Base-by-base conservation (phyloP, 805 yeast species). In the Candida pseudofarinosa region DNA sequence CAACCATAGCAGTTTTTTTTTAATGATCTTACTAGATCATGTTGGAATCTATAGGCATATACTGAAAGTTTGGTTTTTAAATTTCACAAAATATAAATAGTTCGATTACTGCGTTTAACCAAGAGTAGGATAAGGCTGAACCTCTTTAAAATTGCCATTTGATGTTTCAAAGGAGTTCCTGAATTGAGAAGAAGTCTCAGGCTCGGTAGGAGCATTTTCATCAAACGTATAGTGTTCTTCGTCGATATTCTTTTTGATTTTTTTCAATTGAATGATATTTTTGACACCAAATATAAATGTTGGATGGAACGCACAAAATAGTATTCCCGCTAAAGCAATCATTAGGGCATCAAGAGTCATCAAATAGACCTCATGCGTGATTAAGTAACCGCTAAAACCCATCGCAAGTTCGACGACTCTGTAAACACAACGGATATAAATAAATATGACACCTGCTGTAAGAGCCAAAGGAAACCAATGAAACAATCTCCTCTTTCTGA, bases 301-400 rank as follows among this genome's bases (percentile, higher is more conserved):
- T 4, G 73, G 74, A 49, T 68, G 74, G 63, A 68, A 69, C 1
- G 65, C 63, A 31, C 66, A 44, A 36, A 67, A 63, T 7, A 66
- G 46, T 14, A 67, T 35, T 5, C 71, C 72, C 6, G 65, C 60
- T 18, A 65, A 42, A 3, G 69, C 63, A 33, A 68, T 55, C 71
- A 69, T 61, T 3, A 55, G 37, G 0, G 73, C 71, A 47, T 69
- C 74, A 35, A 69, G 60, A 2, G 58, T 59, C 69, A 67, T 62
- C 30, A 69, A 38, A 47, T 46, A 68, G 3, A 58, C 63, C 47
- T 69, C 74, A 46, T 65, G 67, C 1, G 52, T 47, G 30, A 65
- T 58, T 41, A 69, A 56, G 46, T 60, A 65, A 3, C 74, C 74
- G 3, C 35, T 19, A 51, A 63, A 69, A 5, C 74, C 73, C 44